A percentile compares a stretch with the other conserved stretches of the same genome.
Evolutionary conservation across 306 rosid species (phyloP).

Genomic region (Carpinus fangiana): DNA sequence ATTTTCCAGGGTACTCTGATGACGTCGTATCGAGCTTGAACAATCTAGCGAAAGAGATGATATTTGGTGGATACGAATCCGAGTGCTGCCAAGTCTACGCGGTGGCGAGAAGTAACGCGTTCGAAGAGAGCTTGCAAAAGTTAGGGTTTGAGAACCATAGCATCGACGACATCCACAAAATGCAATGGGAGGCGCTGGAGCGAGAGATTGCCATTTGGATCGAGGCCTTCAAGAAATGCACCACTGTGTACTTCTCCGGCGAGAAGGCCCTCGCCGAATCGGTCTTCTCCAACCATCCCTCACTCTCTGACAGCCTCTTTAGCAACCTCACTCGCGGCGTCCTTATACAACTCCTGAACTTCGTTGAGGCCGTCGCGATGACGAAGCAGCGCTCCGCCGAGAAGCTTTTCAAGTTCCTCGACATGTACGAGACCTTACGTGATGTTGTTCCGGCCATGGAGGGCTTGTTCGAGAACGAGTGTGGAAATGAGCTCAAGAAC

Average conservation of each 20-base stretch:
- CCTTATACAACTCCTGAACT: slow-evolving; percentile 53
- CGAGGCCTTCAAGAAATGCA: slow-evolving; percentile 38
- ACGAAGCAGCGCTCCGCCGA: slow-evolving; percentile 57
- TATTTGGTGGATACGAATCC: slow-evolving; percentile 37
- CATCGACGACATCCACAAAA: slow-evolving; percentile 61
- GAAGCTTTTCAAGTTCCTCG: slow-evolving; percentile 63
- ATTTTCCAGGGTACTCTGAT: slow-evolving; percentile 46
- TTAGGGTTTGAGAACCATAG: slow-evolving; percentile 52
- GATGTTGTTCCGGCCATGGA: slow-evolving; percentile 36
- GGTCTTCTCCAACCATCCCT: slow-evolving; percentile 24
- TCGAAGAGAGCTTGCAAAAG: slow-evolving; percentile 40
- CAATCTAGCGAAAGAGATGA: slow-evolving; percentile 43
- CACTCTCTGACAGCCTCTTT: slow-evolving; percentile 29
- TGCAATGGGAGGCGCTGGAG: slow-evolving; percentile 53
- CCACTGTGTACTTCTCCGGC: slow-evolving; percentile 35
- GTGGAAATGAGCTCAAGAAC: slow-evolving; percentile 35
- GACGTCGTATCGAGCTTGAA: slow-evolving; percentile 39
- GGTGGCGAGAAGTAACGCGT: slow-evolving; percentile 37
- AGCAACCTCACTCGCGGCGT: slow-evolving; percentile 45
- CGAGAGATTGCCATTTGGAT: slow-evolving; percentile 56
- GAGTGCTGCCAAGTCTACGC: slow-evolving; percentile 58
- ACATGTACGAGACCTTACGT: slow-evolving; percentile 60
- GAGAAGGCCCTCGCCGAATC: slow-evolving; percentile 42
- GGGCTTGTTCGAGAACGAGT: slow-evolving; percentile 34
- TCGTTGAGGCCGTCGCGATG: slow-evolving; percentile 57